These are phyloP conservation scores for Eutrema japonicum DNA, from an alignment of 345 rosid genomes.

Conservation along the genomic window DNA sequence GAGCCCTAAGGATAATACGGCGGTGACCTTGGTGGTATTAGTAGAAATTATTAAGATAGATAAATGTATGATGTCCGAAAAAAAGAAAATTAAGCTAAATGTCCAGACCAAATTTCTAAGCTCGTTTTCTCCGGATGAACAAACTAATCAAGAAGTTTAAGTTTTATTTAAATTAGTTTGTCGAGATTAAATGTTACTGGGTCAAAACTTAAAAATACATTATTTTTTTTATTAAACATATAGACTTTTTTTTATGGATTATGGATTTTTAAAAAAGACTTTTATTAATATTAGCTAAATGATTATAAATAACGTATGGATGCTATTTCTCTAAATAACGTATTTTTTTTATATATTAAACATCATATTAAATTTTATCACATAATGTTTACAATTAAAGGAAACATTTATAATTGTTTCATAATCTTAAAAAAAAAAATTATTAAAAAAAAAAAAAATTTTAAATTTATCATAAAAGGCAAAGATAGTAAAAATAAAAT, in stretches of 20 bases:
- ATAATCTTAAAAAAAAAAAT: no score
- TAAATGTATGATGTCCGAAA: no score
- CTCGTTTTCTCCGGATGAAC: neutral
- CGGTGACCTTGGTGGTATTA: conserved; percentile 6
- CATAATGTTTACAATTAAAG: no score
- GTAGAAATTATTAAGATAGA: neutral
- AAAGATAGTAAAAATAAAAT: no score
- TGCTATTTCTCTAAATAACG: neutral
- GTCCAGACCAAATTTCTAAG: neutral
- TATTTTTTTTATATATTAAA: no score
- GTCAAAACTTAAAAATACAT: neutral
- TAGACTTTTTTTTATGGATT: neutral
- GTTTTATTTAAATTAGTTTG: neutral
- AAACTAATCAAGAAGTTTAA: neutral
- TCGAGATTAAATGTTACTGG: neutral
- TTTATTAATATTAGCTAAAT: no score
- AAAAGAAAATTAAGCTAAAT: no score
- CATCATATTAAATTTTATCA: no score
- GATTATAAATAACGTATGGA: neutral
- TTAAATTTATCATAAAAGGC: no score
- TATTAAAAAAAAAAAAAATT: no score
- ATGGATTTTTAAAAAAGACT: neutral
- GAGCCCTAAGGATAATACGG: no score
- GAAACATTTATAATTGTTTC: no score
- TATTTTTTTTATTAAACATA: neutral